Percentiles rank a stretch among this genome's conserved stretches.
These are phyloP conservation scores for Clitocybe nebularis DNA, from an alignment of 1,284 basidiomycete genomes.

Conservation along the genomic window DNA sequence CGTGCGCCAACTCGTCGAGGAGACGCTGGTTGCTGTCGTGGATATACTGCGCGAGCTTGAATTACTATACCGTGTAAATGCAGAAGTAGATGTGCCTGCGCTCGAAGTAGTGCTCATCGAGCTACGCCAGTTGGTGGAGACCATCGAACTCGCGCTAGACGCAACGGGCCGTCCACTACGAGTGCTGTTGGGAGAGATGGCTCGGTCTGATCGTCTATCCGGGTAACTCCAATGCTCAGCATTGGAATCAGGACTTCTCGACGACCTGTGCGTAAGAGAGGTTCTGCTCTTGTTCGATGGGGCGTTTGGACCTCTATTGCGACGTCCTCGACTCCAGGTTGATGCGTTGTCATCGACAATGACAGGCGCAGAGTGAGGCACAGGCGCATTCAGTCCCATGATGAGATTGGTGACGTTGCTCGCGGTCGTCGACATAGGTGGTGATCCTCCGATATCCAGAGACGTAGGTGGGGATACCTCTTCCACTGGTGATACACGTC, in stretches of 20 bases:
- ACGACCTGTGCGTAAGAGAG: slow-evolving; percentile 25
- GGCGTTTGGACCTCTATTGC: slow-evolving; percentile 23
- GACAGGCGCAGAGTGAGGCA: slow-evolving; percentile 21
- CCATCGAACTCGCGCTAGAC: slow-evolving; percentile 55
- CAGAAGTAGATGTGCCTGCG: slow-evolving; percentile 61
- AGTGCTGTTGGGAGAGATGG: slow-evolving; percentile 50
- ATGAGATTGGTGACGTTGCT: slow-evolving; percentile 68
- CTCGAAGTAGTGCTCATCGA: slow-evolving; percentile 66
- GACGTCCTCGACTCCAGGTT: slow-evolving; percentile 39
- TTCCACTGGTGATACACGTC: slow-evolving; percentile 38
- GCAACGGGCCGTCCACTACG: slow-evolving; percentile 48
- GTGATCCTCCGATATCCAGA: slow-evolving; percentile 20
- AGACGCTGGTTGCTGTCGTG: slow-evolving; percentile 74
- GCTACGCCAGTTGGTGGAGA: slow-evolving; percentile 70
- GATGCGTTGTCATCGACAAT: slow-evolving; percentile 27
- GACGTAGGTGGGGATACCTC: slow-evolving; percentile 32
- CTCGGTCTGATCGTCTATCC: slow-evolving; percentile 35
- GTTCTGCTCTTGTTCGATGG: slow-evolving; percentile 22
- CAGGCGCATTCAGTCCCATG: slow-evolving; percentile 57
- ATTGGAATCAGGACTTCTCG: slow-evolving; percentile 20
- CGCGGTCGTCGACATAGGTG: slow-evolving; percentile 53
- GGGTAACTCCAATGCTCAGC: slow-evolving; percentile 20
- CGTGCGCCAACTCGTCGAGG: slow-evolving; percentile 64
- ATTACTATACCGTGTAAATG: slow-evolving; percentile 78
- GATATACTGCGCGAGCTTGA: slow-evolving; percentile 67